Evolutionary conservation across 306 rosid genomes (phyloP), one percentile per base, ranked within the genome.

Genomic region (Malus orientalis): DNA sequence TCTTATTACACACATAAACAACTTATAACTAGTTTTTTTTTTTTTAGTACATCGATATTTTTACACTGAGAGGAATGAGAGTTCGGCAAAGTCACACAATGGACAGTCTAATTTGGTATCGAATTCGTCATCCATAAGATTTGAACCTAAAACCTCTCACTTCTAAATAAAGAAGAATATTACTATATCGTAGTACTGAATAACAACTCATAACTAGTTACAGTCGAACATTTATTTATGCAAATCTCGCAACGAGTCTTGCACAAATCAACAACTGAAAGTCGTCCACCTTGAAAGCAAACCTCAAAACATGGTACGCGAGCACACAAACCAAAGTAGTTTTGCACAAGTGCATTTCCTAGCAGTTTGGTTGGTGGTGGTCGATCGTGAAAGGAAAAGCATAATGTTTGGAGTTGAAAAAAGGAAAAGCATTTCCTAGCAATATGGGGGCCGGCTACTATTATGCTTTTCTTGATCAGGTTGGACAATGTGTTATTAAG

Each of bases 371-470:
- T 67, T 42, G 78, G 61, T 44, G 78, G 78, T 36, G 1, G 77
- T 66, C 16, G 70, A 51, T 66, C 29, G 51, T 44, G 70, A 62
- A 62, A 61, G 70, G 49, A 18, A 74, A 74, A 74, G 61, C 61
- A 45, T 38, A 62, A 20, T 30, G 29, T 60, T 38, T 45, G 38
- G 78, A 69, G 70, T 62, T 62, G 70, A 62, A 61, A 62, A 45
- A 62, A 62, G 78, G 47, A 74, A 74, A 61, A 45, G 78, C 61
- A 49, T 44, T 25, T 38, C 45, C 8, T 4, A 14, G 69, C 69
- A 64, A 32, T 20, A 32, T 18, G 69, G 29, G 47, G 2, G 0
- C 11, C 29, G 18, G 44, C 54, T 49, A 49, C 55, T 3, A 7
- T 60, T 73, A 19, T 73, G 69, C 60, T 45, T 62, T 74, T 74